phyloP scores from a whole-genome alignment of 148 eudicot species.

The Limonium bicolor region DNA sequence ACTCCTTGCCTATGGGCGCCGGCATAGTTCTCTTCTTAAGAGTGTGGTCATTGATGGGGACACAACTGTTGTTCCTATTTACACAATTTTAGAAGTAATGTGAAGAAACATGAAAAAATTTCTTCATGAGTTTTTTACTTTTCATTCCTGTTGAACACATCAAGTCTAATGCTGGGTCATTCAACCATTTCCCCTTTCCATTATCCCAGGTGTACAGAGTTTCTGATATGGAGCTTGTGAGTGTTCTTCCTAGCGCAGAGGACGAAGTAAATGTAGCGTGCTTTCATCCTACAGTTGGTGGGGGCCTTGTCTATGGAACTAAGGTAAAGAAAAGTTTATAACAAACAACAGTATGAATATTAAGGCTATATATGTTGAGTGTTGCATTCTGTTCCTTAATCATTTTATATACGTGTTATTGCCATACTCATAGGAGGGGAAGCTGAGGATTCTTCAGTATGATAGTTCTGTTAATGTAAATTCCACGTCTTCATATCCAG shows the following conservation, averaged over 20 bases:
- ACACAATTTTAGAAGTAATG: slow-evolving; percentile 94
- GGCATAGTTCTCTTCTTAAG: slow-evolving; percentile 91
- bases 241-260: slow-evolving; percentile 95
- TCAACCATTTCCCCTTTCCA: not conserved
- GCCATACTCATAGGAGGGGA: slow-evolving; percentile 65
- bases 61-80: slow-evolving; percentile 64
- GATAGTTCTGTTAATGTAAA: slow-evolving; percentile 32
- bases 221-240: slow-evolving; percentile 97
- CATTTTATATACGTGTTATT: slow-evolving; percentile 1
- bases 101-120: too few relatives aligned
- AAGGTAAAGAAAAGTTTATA: slow-evolving; percentile 38
- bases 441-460: slow-evolving; percentile 78
- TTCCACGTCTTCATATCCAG: slow-evolving; percentile 30
- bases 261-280: slow-evolving; percentile 99
- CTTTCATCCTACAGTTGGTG: slow-evolving; percentile 89
- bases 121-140: too few relatives aligned
- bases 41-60: slow-evolving; percentile 92
- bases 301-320: slow-evolving; percentile 95
- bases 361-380: too few relatives aligned
- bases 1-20: slow-evolving; percentile 94
- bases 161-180: too few relatives aligned
- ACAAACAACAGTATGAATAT: too few relatives aligned
- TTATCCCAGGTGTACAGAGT: slow-evolving; percentile 70
- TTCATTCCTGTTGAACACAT: too few relatives aligned
- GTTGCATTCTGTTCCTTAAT: too few relatives aligned